Percentiles rank a stretch among this genome's conserved stretches.
Conservation (phyloP, 257 asterid genomes). For the Lithospermum erythrorhizon region DNA sequence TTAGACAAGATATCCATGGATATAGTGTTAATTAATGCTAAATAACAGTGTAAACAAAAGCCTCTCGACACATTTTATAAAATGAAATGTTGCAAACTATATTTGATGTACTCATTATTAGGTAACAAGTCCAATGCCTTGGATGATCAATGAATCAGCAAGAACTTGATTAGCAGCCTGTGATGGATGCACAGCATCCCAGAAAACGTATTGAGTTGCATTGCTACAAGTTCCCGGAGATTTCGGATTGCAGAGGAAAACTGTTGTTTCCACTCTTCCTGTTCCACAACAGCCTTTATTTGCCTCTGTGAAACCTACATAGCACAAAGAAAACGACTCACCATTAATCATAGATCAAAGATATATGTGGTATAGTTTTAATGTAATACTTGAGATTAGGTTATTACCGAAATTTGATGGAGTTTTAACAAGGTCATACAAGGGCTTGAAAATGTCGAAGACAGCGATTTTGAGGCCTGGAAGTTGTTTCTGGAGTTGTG, state of each 20-base stretch:
- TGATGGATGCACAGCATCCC: slow-evolving; percentile 98
- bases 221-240: slow-evolving; percentile 73
- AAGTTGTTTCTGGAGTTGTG: slow-evolving; percentile 50
- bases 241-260: slow-evolving; percentile 59
- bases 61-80: not conserved
- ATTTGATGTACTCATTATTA: slow-evolving; percentile 18
- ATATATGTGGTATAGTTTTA: not conserved
- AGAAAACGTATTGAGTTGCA: slow-evolving; percentile 68
- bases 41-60: not conserved
- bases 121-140: slow-evolving; percentile 53
- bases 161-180: slow-evolving; percentile 74
- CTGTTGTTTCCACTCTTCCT: slow-evolving; percentile 69
- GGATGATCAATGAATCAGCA: slow-evolving; percentile 50
- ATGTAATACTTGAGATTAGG: not conserved
- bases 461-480: slow-evolving; percentile 61
- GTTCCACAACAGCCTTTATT: slow-evolving; percentile 82
- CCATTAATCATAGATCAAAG: not conserved
- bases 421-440: slow-evolving; percentile 50
- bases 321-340: not conserved
- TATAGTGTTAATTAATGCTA: not conserved
- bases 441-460: slow-evolving; percentile 71
- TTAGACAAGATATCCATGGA: not conserved
- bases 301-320: slow-evolving; percentile 69
- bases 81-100: not conserved
- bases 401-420: slow-evolving; percentile 49